These are phyloP conservation scores for Capronia coronata DNA, from an alignment of 2,329 filamentous ascomycete genomes.

Conservation along the genomic window DNA sequence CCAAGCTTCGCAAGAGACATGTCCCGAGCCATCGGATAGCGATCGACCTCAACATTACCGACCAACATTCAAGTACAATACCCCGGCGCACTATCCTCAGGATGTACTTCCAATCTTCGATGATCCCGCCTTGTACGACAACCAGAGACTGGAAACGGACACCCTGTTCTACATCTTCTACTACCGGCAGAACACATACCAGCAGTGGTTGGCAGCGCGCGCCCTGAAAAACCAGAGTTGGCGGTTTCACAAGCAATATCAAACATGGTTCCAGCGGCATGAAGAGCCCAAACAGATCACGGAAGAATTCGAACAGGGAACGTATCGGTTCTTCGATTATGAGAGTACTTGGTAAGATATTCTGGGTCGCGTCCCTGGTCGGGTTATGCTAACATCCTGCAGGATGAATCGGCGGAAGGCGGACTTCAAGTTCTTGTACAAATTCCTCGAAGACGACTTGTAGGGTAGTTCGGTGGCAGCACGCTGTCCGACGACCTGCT, in stretches of 20 bases:
- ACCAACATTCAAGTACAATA: conserved; percentile 72
- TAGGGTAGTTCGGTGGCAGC: conserved; percentile 30
- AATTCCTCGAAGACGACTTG: conserved; percentile 93
- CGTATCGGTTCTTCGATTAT: conserved; percentile 98
- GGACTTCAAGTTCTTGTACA: conserved; percentile 97
- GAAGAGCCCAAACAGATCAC: conserved; percentile 98
- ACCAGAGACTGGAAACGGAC: conserved; percentile 77
- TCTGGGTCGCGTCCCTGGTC: conserved; percentile 27
- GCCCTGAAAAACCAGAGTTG: conserved; percentile 98
- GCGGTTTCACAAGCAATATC: conserved; percentile 99
- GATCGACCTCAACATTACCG: conserved; percentile 79
- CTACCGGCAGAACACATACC: conserved; percentile 92
- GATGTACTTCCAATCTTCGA: conserved; percentile 89
- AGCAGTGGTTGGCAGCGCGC: conserved; percentile 92
- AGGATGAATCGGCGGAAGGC: conserved; percentile 99
- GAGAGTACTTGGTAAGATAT: conserved; percentile 86
- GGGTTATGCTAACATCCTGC: conserved; percentile 19
- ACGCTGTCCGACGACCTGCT: conserved; percentile 10
- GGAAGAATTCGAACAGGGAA: conserved; percentile 97
- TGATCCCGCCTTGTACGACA: conserved; percentile 74
- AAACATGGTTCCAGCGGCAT: conserved; percentile 98
- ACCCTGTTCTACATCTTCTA: conserved; percentile 99
- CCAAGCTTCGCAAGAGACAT: conserved; percentile 63
- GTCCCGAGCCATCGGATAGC: conserved; percentile 69
- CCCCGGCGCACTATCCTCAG: conserved; percentile 79